These are phyloP conservation scores for Podospora tetraspora DNA, from an alignment of 495 filamentous ascomycete species.

Conservation along the genomic window DNA sequence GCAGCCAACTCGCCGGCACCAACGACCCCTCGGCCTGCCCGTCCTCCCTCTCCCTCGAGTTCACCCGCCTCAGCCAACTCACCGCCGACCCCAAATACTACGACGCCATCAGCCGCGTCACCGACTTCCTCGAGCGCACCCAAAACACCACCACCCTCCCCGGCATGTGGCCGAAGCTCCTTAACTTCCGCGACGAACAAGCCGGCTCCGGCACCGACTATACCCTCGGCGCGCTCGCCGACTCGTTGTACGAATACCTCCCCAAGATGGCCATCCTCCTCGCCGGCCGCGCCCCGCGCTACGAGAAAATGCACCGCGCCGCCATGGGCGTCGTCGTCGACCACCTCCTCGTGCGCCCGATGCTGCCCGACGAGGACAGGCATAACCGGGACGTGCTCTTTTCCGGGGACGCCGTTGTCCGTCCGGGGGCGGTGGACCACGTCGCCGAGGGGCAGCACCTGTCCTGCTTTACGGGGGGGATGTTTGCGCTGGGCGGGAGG, in stretches of 20 bases:
- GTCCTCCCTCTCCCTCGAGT: slow-evolving; percentile 52
- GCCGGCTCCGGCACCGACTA: slow-evolving; percentile 43
- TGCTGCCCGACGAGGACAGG: slow-evolving; percentile 48
- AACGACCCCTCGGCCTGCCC: slow-evolving; percentile 52
- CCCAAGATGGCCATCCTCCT: slow-evolving; percentile 57
- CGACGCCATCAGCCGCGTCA: slow-evolving; percentile 74
- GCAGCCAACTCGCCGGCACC: slow-evolving; percentile 63
- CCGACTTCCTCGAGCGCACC: slow-evolving; percentile 60
- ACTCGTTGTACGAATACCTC: slow-evolving; percentile 88
- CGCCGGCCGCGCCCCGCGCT: slow-evolving; percentile 29
- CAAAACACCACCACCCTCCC: slow-evolving; percentile 64
- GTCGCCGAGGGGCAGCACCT: slow-evolving; percentile 42
- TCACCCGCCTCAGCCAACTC: slow-evolving; percentile 74
- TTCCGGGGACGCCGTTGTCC: slow-evolving; percentile 35
- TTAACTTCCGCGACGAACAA: slow-evolving; percentile 26
- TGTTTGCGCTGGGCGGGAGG: slow-evolving; percentile 73
- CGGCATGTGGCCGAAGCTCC: slow-evolving; percentile 45
- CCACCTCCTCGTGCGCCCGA: slow-evolving; percentile 60
- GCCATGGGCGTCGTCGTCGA: slow-evolving; percentile 58
- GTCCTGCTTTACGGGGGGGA: slow-evolving; percentile 78
- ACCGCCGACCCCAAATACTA: slow-evolving; percentile 78
- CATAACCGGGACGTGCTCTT: slow-evolving; percentile 56
- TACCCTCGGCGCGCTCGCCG: slow-evolving; percentile 70
- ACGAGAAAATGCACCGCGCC: slow-evolving; percentile 38
- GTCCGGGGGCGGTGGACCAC: slow-evolving; percentile 11